phyloP scores from a whole-genome alignment of 139 green algal species.

The Chlorella sp. region DNA sequence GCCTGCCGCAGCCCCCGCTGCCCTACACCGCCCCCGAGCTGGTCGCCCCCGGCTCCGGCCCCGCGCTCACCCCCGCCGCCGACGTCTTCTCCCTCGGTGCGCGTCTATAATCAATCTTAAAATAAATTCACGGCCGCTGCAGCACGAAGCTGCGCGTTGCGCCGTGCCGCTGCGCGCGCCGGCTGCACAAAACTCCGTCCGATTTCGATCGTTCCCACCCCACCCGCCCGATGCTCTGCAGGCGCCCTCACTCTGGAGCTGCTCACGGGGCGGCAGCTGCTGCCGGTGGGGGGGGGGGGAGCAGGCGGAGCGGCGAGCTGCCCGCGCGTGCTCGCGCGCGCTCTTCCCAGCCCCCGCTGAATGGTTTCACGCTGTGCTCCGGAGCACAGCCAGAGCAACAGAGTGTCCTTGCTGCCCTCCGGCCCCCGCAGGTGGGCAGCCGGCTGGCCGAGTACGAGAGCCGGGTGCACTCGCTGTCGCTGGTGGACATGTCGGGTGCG shows the following conservation, averaged over 20 bases:
- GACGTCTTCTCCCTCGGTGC: constrained; percentile 84
- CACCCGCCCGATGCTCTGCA: too few species aligned
- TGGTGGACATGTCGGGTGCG: constrained; percentile 38
- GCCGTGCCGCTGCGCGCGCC: too few species aligned
- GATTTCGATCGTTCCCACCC: too few species aligned
- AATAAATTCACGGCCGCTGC: too few species aligned
- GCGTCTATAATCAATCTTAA: too few species aligned
- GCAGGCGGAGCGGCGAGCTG: too few species aligned
- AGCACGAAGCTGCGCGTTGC: too few species aligned
- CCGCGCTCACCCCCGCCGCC: constrained; percentile 37
- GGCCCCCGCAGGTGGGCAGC: background rate
- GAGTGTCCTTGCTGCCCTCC: background rate
- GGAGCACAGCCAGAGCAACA: background rate
- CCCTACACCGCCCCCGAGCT: constrained; percentile 80
- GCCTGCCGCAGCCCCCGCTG: constrained; percentile 62
- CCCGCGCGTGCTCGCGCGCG: too few species aligned
- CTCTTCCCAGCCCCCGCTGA: too few species aligned
- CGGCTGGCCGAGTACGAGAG: constrained; percentile 43
- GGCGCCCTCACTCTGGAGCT: constrained; percentile 67
- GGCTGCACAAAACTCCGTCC: too few species aligned
- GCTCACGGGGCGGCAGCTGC: constrained; percentile 38
- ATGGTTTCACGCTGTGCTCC: too few species aligned
- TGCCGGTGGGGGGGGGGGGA: constrained; percentile 29
- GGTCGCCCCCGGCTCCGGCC: constrained; percentile 28
- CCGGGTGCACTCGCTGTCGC: constrained; percentile 33